Conservation (phyloP, 2,329 filamentous ascomycete species). For the Pleoardoris graminearum region DNA sequence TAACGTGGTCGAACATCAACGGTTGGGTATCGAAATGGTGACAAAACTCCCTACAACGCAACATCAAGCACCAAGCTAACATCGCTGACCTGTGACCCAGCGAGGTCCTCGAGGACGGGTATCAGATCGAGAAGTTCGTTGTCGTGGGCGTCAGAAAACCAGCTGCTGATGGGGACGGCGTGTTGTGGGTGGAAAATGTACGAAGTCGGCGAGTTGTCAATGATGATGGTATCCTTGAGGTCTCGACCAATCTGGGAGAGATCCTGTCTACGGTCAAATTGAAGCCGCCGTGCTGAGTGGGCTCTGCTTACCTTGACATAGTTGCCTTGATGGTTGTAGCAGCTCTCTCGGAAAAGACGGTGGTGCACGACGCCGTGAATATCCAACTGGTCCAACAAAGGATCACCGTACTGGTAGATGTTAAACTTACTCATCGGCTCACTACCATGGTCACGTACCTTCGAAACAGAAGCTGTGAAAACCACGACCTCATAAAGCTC, state of each 20-base stretch:
- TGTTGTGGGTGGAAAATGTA: constrained; percentile 99
- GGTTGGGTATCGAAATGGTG: constrained; percentile 2
- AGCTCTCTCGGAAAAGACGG: constrained; percentile 94
- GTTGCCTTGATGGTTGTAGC: constrained; percentile 98
- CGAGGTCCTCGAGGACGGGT: constrained; percentile 95
- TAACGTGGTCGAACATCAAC: constrained; percentile 11
- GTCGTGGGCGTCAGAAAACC: constrained; percentile 99
- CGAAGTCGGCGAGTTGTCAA: constrained; percentile 98
- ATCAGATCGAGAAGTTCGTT: constrained; percentile 98
- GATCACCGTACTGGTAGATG: constrained; percentile 79
- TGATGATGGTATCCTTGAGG: constrained; percentile 97
- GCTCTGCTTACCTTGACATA: constrained; percentile 74
- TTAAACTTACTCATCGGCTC: constrained; percentile 22
- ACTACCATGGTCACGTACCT: constrained; percentile 62
- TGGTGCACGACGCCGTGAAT: constrained; percentile 98
- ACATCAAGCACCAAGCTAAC: constrained; percentile 98
- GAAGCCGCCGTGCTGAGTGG: constrained; percentile 2
- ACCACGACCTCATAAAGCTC: constrained; percentile 98
- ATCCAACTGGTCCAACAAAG: constrained; percentile 91
- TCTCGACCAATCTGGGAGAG: constrained; percentile 95
- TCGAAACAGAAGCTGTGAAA: constrained; percentile 97
- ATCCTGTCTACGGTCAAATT: constrained; percentile 57
- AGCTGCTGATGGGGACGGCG: constrained; percentile 98
- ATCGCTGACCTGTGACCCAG: constrained; percentile 84
- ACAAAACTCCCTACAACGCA: constrained; percentile 55